Percentiles rank a stretch among this genome's conserved stretches.
Conservation (phyloP, 176 grass and related monocot species). For the Cenchrus fungigraminus region DNA sequence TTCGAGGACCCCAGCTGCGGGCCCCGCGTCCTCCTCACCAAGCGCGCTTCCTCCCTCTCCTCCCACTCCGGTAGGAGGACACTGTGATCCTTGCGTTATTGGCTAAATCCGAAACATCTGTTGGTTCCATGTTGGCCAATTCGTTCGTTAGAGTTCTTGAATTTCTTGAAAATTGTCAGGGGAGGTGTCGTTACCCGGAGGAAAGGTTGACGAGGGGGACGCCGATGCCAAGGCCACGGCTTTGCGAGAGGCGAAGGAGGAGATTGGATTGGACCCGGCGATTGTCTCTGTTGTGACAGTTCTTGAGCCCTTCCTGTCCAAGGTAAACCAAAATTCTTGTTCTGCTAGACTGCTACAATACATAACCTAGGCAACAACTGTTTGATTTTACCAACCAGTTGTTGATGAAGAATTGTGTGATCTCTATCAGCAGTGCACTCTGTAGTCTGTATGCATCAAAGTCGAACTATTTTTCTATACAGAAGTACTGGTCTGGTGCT, state of each 20-base stretch:
- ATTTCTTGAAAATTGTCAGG: conserved; percentile 57
- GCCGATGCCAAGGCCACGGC: conserved; percentile 78
- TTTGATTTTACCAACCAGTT: conserved; percentile 11
- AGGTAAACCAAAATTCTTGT: conserved; percentile 48
- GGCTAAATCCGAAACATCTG: background rate
- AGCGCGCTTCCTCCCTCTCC: conserved; percentile 78
- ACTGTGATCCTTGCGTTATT: background rate
- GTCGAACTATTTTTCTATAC: background rate
- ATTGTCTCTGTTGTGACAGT: conserved; percentile 69
- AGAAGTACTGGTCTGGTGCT: background rate
- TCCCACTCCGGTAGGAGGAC: conserved; percentile 62
- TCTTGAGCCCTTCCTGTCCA: conserved; percentile 92
- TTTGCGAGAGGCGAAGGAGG: conserved; percentile 81
- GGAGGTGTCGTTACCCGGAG: conserved; percentile 89
- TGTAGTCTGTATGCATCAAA: background rate
- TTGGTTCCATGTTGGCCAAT: background rate
- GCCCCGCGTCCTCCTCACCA: conserved; percentile 83
- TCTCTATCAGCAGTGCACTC: background rate
- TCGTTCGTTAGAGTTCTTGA: background rate
- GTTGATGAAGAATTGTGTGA: background rate
- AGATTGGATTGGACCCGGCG: conserved; percentile 78
- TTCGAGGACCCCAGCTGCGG: conserved; percentile 69
- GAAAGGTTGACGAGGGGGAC: conserved; percentile 88
- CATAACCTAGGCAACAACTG: background rate
- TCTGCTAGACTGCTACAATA: background rate